phyloP scores from a whole-genome alignment of 2,329 filamentous ascomycete genomes.

The Botrytis elliptica region DNA sequence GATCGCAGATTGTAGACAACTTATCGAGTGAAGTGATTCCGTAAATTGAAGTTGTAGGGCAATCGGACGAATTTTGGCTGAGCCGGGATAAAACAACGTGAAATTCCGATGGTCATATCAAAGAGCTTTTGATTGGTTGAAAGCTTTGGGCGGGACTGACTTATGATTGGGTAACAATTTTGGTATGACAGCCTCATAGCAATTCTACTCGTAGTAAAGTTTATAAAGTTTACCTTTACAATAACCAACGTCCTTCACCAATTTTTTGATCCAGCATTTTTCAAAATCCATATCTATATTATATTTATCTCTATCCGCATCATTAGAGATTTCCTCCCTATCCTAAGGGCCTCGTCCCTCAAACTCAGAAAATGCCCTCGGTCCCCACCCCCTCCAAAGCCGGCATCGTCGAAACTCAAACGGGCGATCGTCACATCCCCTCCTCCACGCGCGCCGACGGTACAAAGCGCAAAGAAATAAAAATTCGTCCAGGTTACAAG shows the following conservation, averaged over 20 bases:
- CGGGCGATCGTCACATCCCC: slow-evolving; percentile 85
- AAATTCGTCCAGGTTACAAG: slow-evolving; percentile 87
- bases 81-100: slow-evolving; percentile 15
- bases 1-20: slow-evolving; percentile 16
- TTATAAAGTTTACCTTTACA: background rate
- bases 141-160: background rate
- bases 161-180: slow-evolving; percentile 3
- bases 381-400: slow-evolving; percentile 53
- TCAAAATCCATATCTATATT: background rate
- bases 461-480: slow-evolving; percentile 89
- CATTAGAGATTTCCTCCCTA: background rate
- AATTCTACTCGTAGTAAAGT: background rate
- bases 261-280: background rate
- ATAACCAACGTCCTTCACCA: too few species aligned
- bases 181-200: slow-evolving; percentile 1
- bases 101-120: slow-evolving; percentile 22
- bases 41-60: slow-evolving; percentile 13
- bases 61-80: slow-evolving; percentile 20
- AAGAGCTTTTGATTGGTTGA: slow-evolving; percentile 11
- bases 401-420: slow-evolving; percentile 71
- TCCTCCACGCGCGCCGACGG: slow-evolving; percentile 84
- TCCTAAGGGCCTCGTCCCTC: background rate
- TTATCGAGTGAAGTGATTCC: slow-evolving; percentile 16
- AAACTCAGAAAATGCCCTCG: slow-evolving; percentile 39
- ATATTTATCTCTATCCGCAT: background rate